phyloP scores from a whole-genome alignment of 371 early-diverging fungal species.

The Lichtheimia hyalospora region DNA sequence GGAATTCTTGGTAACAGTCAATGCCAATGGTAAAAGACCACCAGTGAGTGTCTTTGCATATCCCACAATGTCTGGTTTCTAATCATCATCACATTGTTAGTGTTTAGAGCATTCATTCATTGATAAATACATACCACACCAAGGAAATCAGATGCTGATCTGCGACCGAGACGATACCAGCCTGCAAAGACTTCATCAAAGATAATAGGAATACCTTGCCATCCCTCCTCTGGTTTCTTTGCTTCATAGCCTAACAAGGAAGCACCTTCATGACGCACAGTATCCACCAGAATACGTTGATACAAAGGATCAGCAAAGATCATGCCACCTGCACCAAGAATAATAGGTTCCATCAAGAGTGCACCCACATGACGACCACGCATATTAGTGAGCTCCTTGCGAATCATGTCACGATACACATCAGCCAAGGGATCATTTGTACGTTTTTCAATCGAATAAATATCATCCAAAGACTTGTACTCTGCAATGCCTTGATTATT shows the following conservation, averaged over 20 bases:
- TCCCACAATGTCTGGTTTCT: constrained; percentile 77
- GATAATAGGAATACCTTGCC: constrained; percentile 72
- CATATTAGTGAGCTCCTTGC: constrained; percentile 37
- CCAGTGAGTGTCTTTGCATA: constrained; percentile 85
- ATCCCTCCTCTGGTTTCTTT: constrained; percentile 22
- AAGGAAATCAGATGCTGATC: constrained; percentile 64
- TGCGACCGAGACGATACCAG: constrained; percentile 72
- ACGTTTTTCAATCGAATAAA: constrained; percentile 36
- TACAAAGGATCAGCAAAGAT: constrained; percentile 81
- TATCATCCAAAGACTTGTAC: constrained; percentile 30
- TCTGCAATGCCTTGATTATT: neutral
- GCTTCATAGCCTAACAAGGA: constrained; percentile 28
- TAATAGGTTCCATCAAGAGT: constrained; percentile 74
- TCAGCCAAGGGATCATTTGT: constrained; percentile 33
- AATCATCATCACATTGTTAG: constrained; percentile 6
- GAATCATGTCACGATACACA: constrained; percentile 54
- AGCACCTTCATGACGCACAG: constrained; percentile 55
- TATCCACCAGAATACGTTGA: constrained; percentile 66
- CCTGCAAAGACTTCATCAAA: constrained; percentile 89
- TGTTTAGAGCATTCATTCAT: neutral
- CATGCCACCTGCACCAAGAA: constrained; percentile 89
- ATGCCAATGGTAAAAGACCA: constrained; percentile 71
- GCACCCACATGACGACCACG: constrained; percentile 71
- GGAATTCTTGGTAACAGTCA: constrained; percentile 66
- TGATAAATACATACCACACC: constrained; percentile 55